Conservation (phyloP, 495 filamentous ascomycete species). For the Astrothelium macrocarpum region DNA sequence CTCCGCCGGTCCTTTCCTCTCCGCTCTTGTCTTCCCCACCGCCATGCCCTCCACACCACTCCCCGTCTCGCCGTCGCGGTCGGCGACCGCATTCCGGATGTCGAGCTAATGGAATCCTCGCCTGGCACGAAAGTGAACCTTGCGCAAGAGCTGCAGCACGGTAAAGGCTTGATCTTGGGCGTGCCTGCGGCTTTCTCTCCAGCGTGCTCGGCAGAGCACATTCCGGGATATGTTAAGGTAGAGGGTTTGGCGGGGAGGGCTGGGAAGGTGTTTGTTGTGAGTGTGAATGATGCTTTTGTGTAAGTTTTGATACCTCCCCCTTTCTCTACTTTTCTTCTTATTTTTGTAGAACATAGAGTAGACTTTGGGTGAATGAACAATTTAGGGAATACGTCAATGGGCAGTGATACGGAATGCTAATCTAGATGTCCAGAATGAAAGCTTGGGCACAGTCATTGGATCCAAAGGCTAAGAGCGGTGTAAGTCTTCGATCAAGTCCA, state of each 20-base stretch:
- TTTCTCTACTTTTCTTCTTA: constrained; percentile 11
- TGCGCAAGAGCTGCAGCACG: constrained; percentile 59
- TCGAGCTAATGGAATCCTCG: constrained; percentile 53
- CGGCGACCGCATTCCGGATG: constrained; percentile 52
- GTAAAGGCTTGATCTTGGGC: constrained; percentile 72
- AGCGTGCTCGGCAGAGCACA: constrained; percentile 65
- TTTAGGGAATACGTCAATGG: too few species aligned
- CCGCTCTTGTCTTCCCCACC: constrained; percentile 16
- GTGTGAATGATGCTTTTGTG: constrained; percentile 95
- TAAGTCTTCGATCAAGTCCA: constrained; percentile 40
- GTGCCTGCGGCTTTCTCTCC: constrained; percentile 89
- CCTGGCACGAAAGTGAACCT: constrained; percentile 83
- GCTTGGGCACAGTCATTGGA: constrained; percentile 72
- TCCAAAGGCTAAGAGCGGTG: constrained; percentile 58
- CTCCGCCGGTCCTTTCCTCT: constrained; percentile 7
- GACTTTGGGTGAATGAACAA: too few species aligned
- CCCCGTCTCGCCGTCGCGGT: constrained; percentile 42
- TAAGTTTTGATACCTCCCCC: constrained; percentile 48
- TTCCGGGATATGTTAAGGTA: constrained; percentile 70
- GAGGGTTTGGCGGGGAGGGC: constrained; percentile 62
- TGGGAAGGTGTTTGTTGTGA: constrained; percentile 74
- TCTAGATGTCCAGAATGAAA: constrained; percentile 53
- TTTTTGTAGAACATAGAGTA: constrained; percentile 5
- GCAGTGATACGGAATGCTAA: neutral
- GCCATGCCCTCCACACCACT: constrained; percentile 48